These are phyloP conservation scores for Bruguiera hainesii DNA, from an alignment of 441 rosid species.

Conservation along the genomic window DNA sequence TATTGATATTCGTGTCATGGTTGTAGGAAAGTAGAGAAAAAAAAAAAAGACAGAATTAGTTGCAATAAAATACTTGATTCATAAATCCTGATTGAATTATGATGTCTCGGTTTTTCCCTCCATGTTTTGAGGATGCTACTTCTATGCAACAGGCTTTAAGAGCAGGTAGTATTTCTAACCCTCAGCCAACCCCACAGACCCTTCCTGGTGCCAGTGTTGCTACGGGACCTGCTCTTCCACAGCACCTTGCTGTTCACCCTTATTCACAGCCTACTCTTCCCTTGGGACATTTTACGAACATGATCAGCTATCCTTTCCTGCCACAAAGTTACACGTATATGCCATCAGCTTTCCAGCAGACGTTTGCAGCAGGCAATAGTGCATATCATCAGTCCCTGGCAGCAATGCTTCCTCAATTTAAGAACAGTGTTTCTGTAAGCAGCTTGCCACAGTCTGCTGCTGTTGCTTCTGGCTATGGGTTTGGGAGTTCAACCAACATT, in stretches of 20 bases:
- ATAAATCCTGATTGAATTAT: not conserved
- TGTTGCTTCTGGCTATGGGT: conserved; percentile 87
- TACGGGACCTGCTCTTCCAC: conserved; percentile 77
- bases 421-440: conserved; percentile 66
- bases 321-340: conserved; percentile 89
- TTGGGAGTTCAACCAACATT: conserved; percentile 66
- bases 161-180: conserved; percentile 52
- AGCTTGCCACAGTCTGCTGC: conserved; percentile 88
- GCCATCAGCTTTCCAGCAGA: conserved; percentile 96
- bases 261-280: conserved; percentile 89
- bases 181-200: conserved; percentile 63
- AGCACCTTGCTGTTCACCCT: conserved; percentile 88
- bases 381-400: conserved; percentile 88
- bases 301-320: conserved; percentile 83
- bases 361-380: conserved; percentile 73
- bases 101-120: not conserved
- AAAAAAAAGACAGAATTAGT: not conserved
- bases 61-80: not conserved
- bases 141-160: conserved; percentile 52
- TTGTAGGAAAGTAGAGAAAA: not conserved
- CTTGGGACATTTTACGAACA: conserved; percentile 77
- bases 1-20: not conserved
- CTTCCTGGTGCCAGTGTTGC: conserved; percentile 60
- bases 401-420: conserved; percentile 85
- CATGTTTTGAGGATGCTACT: not conserved